These are phyloP conservation scores for Trypanosoma vivax DNA, from an alignment of 208 protist species.

Conservation along the genomic window DNA sequence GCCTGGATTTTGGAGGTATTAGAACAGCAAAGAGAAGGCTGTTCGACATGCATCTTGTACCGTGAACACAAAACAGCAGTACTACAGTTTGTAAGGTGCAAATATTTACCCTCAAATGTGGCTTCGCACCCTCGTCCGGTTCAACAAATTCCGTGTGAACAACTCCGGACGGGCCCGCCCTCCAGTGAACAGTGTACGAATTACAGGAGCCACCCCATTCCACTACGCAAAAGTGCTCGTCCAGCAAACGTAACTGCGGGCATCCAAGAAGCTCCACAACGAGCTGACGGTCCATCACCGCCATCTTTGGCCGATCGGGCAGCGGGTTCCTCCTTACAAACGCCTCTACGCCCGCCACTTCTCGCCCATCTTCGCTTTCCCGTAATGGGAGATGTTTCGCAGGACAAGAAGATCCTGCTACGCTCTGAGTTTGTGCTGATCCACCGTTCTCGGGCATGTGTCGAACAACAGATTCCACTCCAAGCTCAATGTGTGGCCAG, in stretches of 20 bases:
- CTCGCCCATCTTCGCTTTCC: neutral
- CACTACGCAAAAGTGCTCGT: slow-evolving; percentile 2
- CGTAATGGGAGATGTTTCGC: neutral
- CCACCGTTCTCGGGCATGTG: neutral
- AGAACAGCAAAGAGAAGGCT: slow-evolving; percentile 9
- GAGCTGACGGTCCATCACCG: neutral
- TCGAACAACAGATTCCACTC: neutral
- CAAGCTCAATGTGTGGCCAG: slow-evolving; percentile 10
- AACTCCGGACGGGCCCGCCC: slow-evolving; percentile 4
- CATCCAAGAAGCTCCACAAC: slow-evolving; percentile 18
- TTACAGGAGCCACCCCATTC: slow-evolving; percentile 16
- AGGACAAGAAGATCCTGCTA: neutral
- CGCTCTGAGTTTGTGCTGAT: neutral
- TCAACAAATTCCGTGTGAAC: slow-evolving; percentile 5
- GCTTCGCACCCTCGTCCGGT: neutral
- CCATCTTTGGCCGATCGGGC: neutral
- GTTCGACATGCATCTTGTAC: slow-evolving; percentile 9
- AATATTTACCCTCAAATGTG: slow-evolving; percentile 7
- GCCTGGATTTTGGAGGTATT: neutral
- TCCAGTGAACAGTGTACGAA: slow-evolving; percentile 9
- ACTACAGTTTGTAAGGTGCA: neutral
- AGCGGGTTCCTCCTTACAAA: neutral
- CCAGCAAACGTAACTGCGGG: neutral
- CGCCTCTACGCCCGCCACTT: neutral
- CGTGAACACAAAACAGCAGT: slow-evolving; percentile 15